Conservation (phyloP, 768 basidiomycete species). For the Pisolithus microcarpus region DNA sequence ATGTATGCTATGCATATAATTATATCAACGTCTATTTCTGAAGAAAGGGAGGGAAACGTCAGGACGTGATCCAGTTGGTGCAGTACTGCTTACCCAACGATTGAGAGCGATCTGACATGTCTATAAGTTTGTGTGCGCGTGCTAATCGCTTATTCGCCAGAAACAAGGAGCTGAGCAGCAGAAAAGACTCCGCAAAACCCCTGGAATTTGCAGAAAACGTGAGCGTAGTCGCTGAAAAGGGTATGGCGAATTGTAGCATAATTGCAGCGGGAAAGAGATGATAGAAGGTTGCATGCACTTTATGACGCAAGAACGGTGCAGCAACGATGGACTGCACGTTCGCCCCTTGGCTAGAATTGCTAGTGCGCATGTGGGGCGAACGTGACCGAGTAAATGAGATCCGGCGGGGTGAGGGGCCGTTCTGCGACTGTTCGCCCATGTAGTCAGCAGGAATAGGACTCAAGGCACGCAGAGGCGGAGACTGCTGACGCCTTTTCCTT, state of each 20-base stretch:
- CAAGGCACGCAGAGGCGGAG: slow-evolving; percentile 16
- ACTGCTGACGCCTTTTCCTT: slow-evolving; percentile 24
- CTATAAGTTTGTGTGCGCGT: slow-evolving; percentile 6
- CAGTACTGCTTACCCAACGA: slow-evolving; percentile 39
- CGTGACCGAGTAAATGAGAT: slow-evolving; percentile 64
- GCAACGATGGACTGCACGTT: slow-evolving; percentile 35
- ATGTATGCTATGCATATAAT: slow-evolving; percentile 52
- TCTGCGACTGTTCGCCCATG: slow-evolving; percentile 28
- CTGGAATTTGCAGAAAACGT: slow-evolving; percentile 55
- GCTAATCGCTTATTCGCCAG: slow-evolving; percentile 42
- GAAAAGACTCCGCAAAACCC: slow-evolving; percentile 53
- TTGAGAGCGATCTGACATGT: slow-evolving; percentile 35
- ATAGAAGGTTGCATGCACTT: slow-evolving; percentile 13
- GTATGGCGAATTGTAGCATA: slow-evolving; percentile 39
- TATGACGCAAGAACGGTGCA: slow-evolving; percentile 37
- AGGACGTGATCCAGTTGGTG: not conserved
- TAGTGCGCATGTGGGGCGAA: slow-evolving; percentile 47
- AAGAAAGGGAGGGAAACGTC: slow-evolving; percentile 3
- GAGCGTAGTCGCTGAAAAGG: slow-evolving; percentile 33
- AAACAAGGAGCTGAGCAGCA: slow-evolving; percentile 58
- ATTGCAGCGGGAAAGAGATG: slow-evolving; percentile 44
- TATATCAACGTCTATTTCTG: slow-evolving; percentile 56
- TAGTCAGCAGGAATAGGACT: slow-evolving; percentile 20
- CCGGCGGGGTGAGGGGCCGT: slow-evolving; percentile 31
- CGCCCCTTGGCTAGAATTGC: slow-evolving; percentile 29